Base-by-base conservation (phyloP, 257 asterid species). In the Salvia hispanica region DNA sequence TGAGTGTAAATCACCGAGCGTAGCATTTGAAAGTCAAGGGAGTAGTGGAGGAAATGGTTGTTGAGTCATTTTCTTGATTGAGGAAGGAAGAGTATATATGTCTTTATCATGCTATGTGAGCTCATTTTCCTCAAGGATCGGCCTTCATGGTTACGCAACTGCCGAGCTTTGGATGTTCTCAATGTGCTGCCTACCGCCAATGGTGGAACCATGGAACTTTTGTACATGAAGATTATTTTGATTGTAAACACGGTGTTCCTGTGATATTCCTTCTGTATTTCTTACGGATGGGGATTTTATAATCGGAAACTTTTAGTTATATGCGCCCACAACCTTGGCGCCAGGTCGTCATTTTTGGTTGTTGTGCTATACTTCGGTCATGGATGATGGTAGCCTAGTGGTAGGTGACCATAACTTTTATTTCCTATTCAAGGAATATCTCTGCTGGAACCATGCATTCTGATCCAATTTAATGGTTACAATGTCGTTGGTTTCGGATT, bases 121-220 rank as follows among this genome's bases (percentile, higher is more conserved):
- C 67, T 66, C 81, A 60, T 47, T 53, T 64, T 90, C 89, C 89
- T 90, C 60, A 90, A 90, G 87, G 97, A 90, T 83, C 82, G 96
- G 12, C 89, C 95, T 69, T 84, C 95, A 21, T 90, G 97, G 97
- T 88, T 81, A 73, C 91, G 96, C 13, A 94, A 90, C 72, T 90
- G 97, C 81, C 88, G 97, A 72, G 87, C 88, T 53, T 86, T 90
- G 78, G 97, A 90, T 74, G 86, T 84, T 25, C 66, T 88, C 11
- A 90, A 85, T 58, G 95, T 83, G 78, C 90, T 91, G 80, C 97
- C 97, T 43, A 91, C 97, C 64, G 91, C 95, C 77, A 91, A 82
- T 78, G 97, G 97, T 91, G 97, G 97, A 83, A 91, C 97, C 81
- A 80, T 91, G 45, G 97, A 91, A 79, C 96, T 91, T 51, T 69